Base-by-base conservation (phyloP, 306 rosid species). In the Crotalaria pallida region DNA sequence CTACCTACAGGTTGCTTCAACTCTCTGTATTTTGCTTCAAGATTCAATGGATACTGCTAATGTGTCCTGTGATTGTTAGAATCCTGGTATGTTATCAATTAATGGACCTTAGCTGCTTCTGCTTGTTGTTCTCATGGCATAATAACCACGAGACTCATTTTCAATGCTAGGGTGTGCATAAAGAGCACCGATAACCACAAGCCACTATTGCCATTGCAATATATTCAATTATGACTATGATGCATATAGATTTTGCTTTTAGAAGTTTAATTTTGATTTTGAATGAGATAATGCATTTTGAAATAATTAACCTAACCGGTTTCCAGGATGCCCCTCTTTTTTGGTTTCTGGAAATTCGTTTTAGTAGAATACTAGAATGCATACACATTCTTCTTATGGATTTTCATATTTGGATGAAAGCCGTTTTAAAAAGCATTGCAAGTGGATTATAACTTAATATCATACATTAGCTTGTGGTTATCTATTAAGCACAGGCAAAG, bases 41-140 rank as follows among this genome's bases (percentile, higher is more conserved):
- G 38, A 67, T 59, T 50, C 34, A 19, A 41, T 13, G 24, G 3
- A 67, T 18, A 24, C 16, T 60, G 0, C 33, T 19, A 2, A 26
- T 49, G 38, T 57, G 29, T 24, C 10, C 71, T 51, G 33, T 26
- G 43, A 68, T 23, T 70, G 40, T 18, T 18, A 33, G 7, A 52
- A 41, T 24, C 19, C 15, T 78, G 51, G 48, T 64, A 8, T 47
- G 65, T 73, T 52, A 59, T 47, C 43, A 21, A 29, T n/a, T 18
- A 51, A 47, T 59, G 45, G 31, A n/a, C 40, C 53, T 19, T 69
- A 58, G 36, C 57, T 62, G 7, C 48, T 75, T 27, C 16, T 72
- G 24, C 22, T 41, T 74, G 65, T 67, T 67, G 44, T 41, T 12
- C 23, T 71, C 55, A 16, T 61, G 61, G 43, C 26, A 48, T 67